Base-by-base conservation (phyloP, 1,284 basidiomycete species). In the Psilocybe mexicana region DNA sequence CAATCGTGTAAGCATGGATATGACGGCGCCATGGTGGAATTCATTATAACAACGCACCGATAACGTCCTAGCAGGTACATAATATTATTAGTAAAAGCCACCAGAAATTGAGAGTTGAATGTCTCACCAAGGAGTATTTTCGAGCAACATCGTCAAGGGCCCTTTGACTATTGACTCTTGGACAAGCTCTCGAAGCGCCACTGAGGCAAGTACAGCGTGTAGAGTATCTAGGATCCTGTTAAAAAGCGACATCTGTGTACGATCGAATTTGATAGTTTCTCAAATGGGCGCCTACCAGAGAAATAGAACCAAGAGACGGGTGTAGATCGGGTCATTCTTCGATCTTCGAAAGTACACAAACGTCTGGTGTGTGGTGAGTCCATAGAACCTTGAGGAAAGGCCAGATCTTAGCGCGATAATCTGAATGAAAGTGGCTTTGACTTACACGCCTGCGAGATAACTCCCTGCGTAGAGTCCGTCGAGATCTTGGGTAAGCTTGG, bases 321-420 rank as follows among this genome's bases (percentile, higher is more conserved):
- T 52, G 6, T 43, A 52, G 11, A 52, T 1, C 12, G 38, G 24
- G 25, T 52, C 50, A 0, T 43, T 42, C 10, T 36, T 18, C 1
- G 50, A 52, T 52, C 50, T 25, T 0, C 50, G 50, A 8, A 52
- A 52, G 40, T 52, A 52, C 4, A 52, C 38, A 18, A 52, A 52
- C 38, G 50, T 43, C 18, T 52, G 50, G 38, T 52, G 50, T 7
- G 50, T 52, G 24, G 50, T 52, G 3, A 52, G 38, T 6, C 50
- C 50, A 11, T 52, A 52, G 38, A 52, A 52, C 18, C 50, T 52
- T 2, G 3, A 11, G 28, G 10, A 48, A 8, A 35, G 23, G 10
- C n/a, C 6, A 30, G 5, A n/a, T 18, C 30, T 48, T 14, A 48
- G 46, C n/a, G 24, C 11, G 26, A 35, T n/a, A 35, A 7, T 23